phyloP scores from a whole-genome alignment of 106 monocot species.

The Allium fistulosum region DNA sequence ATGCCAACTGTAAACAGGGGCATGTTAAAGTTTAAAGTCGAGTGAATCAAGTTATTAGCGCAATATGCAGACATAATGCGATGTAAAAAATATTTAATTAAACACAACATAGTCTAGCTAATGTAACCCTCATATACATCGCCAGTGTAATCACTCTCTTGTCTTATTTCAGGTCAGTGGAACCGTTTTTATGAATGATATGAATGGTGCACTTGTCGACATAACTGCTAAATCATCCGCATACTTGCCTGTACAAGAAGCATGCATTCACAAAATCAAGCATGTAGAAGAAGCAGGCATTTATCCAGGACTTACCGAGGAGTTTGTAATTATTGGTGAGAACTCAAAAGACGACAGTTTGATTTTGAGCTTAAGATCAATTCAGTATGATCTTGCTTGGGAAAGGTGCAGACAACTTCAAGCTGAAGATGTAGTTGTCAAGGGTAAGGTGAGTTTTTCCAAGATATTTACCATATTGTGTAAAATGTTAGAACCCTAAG shows the following conservation, averaged over 20 bases:
- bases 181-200: constrained; percentile 68
- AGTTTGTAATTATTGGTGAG: constrained; percentile 77
- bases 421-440: constrained; percentile 83
- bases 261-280: constrained; percentile 67
- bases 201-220: constrained; percentile 68
- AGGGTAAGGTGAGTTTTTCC: constrained; percentile 76
- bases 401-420: constrained; percentile 92
- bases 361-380: constrained; percentile 74
- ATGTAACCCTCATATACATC: no score
- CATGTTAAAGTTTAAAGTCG: no score
- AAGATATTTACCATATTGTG: no score
- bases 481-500: no score
- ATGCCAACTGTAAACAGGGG: no score
- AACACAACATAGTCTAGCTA: no score
- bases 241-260: constrained; percentile 75
- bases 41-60: no score
- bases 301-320: constrained; percentile 68
- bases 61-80: no score
- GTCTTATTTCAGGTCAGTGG: constrained; percentile 56
- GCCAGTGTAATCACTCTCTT: no score
- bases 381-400: constrained; percentile 93
- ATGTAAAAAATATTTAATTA: no score
- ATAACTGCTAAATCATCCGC: constrained; percentile 86
- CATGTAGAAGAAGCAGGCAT: constrained; percentile 89
- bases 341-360: constrained; percentile 68